phyloP scores from a whole-genome alignment of 208 protist genomes.

The Leishmania lainsoni region DNA sequence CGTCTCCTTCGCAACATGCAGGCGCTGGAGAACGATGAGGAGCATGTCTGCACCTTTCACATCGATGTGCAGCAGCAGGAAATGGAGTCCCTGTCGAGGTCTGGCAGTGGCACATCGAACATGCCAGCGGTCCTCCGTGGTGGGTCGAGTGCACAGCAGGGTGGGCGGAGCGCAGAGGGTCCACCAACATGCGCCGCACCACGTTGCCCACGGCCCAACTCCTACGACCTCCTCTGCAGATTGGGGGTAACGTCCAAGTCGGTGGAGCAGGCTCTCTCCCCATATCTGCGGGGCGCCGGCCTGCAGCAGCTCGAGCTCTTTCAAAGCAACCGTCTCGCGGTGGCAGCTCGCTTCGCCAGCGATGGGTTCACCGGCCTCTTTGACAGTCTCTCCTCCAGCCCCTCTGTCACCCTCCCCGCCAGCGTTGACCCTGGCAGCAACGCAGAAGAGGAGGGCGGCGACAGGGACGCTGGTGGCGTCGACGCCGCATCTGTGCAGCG shows the following conservation, averaged over 20 bases:
- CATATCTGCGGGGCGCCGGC: constrained; percentile 44
- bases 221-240: not conserved
- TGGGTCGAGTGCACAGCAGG: not conserved
- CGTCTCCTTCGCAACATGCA: constrained; percentile 61
- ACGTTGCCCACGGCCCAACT: not conserved
- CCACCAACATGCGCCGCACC: not conserved
- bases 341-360: constrained; percentile 41
- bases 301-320: constrained; percentile 66
- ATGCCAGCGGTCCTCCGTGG: not conserved
- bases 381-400: not conserved
- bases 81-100: not conserved
- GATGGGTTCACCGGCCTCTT: constrained; percentile 23
- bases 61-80: constrained; percentile 28
- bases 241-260: constrained; percentile 25
- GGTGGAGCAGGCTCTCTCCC: constrained; percentile 36
- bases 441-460: not conserved
- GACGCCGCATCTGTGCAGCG: not conserved
- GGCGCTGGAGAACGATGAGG: constrained; percentile 34
- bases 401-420: not conserved
- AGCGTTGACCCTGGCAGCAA: not conserved
- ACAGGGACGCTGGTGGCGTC: not conserved
- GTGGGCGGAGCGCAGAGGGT: not conserved
- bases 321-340: constrained; percentile 33
- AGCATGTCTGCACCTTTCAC: constrained; percentile 46
- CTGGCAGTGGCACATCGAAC: not conserved